phyloP scores from a whole-genome alignment of 2,329 filamentous ascomycete species.

The Lanzia echinophila region DNA sequence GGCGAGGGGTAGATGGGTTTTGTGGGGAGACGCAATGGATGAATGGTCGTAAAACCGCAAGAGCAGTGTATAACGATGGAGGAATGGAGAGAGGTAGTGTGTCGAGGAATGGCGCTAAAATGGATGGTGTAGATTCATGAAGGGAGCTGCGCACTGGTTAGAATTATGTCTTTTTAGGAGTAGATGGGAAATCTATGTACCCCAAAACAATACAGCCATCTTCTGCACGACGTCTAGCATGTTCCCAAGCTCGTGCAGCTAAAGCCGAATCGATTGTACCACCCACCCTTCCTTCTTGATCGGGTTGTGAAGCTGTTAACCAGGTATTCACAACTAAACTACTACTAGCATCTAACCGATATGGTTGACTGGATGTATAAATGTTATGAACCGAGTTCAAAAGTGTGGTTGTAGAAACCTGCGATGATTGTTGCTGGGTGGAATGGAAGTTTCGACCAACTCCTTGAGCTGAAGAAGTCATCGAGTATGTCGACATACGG shows the following conservation, averaged over 20 bases:
- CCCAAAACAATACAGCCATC: slow-evolving; percentile 88
- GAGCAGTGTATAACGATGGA: slow-evolving; percentile 64
- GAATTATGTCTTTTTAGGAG: not conserved
- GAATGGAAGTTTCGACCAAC: slow-evolving; percentile 46
- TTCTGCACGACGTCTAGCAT: slow-evolving; percentile 87
- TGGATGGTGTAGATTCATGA: slow-evolving; percentile 79
- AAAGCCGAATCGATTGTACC: slow-evolving; percentile 76
- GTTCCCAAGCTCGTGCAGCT: slow-evolving; percentile 85
- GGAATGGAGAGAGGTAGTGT: slow-evolving; percentile 77
- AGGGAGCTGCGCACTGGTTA: slow-evolving; percentile 56
- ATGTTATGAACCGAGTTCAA: slow-evolving; percentile 88
- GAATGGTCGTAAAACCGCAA: slow-evolving; percentile 80
- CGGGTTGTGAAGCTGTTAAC: slow-evolving; percentile 70
- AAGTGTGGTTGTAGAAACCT: slow-evolving; percentile 87
- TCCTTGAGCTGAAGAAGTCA: slow-evolving; percentile 56
- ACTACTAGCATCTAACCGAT: slow-evolving; percentile 80
- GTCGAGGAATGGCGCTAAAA: slow-evolving; percentile 74
- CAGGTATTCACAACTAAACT: slow-evolving; percentile 94
- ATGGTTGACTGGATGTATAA: slow-evolving; percentile 76
- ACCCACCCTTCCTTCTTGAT: slow-evolving; percentile 61
- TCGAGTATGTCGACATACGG: slow-evolving; percentile 56
- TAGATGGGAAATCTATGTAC: slow-evolving; percentile 52
- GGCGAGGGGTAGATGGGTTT: slow-evolving; percentile 77
- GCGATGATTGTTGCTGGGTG: slow-evolving; percentile 57
- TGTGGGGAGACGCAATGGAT: slow-evolving; percentile 79